A percentile compares a stretch with the other conserved stretches of the same genome.
These are phyloP conservation scores for Cladosporium halotolerans DNA, from an alignment of 2,329 filamentous ascomycete species.

Conservation along the genomic window DNA sequence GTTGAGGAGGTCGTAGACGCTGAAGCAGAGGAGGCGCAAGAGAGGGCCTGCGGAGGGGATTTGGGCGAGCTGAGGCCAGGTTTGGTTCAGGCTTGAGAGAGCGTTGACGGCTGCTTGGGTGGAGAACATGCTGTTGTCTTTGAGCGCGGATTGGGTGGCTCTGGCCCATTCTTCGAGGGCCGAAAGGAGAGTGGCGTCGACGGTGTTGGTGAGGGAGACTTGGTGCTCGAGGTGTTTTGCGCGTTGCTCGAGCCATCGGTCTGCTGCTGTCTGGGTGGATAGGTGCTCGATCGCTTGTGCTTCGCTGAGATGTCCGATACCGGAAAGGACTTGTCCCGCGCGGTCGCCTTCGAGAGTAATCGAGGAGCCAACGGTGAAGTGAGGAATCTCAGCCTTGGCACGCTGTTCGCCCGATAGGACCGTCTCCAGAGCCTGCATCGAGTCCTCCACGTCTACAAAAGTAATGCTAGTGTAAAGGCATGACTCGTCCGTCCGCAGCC, in stretches of 20 bases:
- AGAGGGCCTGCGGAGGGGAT: conserved; percentile 1
- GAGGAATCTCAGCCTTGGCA: neutral
- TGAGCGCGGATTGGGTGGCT: conserved; percentile 16
- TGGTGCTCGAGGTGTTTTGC: conserved; percentile 2
- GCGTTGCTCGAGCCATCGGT: conserved; percentile 9
- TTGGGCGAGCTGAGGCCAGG: conserved; percentile 15
- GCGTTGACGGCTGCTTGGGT: conserved; percentile 25
- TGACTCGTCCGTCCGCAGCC: conserved; percentile 5
- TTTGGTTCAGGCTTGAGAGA: conserved; percentile 14
- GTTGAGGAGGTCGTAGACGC: conserved; percentile 69
- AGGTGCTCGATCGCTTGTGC: neutral
- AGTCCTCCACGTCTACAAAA: neutral
- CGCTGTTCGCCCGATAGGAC: neutral
- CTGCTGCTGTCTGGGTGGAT: conserved; percentile 4
- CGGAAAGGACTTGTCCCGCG: neutral
- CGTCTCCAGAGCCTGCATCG: neutral
- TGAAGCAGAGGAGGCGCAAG: conserved; percentile 47
- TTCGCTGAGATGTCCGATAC: neutral
- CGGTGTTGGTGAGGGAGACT: neutral
- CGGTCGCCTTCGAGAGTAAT: conserved; percentile 8
- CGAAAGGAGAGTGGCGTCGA: neutral
- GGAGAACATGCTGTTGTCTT: conserved; percentile 22
- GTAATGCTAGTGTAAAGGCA: conserved; percentile 9
- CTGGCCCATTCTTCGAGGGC: conserved; percentile 10
- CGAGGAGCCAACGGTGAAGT: neutral